Evolutionary conservation across 1,284 basidiomycete genomes (phyloP), one percentile per base, ranked within the genome.

Genomic region (Fereydounia khargensis): DNA sequence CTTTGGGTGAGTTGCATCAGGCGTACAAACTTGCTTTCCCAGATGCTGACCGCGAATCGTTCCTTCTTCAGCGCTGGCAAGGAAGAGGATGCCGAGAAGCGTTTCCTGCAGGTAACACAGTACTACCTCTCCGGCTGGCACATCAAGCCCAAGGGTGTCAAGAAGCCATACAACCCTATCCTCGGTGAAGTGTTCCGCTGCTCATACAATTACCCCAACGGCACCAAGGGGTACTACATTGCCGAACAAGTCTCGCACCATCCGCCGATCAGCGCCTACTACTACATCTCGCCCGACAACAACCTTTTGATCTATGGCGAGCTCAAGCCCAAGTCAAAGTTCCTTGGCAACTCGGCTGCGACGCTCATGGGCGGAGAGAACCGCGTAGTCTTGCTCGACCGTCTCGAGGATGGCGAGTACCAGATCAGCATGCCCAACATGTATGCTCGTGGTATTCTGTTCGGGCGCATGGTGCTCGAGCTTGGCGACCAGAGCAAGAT

Each of bases 41-140:
- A n/a, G n/a, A n/a, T n/a, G n/a, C n/a, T n/a, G n/a, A n/a, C n/a
- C n/a, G n/a, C n/a, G n/a, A n/a, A n/a, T n/a, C n/a, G n/a, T n/a
- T n/a, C n/a, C n/a, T n/a, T n/a, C n/a, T n/a, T n/a, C 40, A 67
- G 88, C 40, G 87, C 87, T 37, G 87, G 89, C 68, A 76, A 82
- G 24, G 83, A 84, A 68, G 80, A 83, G 33, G 85, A 90, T 68
- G 84, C 90, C 25, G 87, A 95, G 75, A 89, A 95, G 73, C 82
- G 95, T 28, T 97, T 97, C 77, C 81, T 96, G 57, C 83, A 86
- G 46, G 89, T 97, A 4, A 82, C 96, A 39, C 86, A 89, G 47
- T 97, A 95, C 78, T 98, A 97, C 76, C 85, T 97, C 34, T 88
- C 89, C n/a, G 94, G 94, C 34, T 99, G 94, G 94, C 95, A 98